Base-by-base conservation (phyloP, 2,329 filamentous ascomycete genomes). In the Thelonectria discophora region DNA sequence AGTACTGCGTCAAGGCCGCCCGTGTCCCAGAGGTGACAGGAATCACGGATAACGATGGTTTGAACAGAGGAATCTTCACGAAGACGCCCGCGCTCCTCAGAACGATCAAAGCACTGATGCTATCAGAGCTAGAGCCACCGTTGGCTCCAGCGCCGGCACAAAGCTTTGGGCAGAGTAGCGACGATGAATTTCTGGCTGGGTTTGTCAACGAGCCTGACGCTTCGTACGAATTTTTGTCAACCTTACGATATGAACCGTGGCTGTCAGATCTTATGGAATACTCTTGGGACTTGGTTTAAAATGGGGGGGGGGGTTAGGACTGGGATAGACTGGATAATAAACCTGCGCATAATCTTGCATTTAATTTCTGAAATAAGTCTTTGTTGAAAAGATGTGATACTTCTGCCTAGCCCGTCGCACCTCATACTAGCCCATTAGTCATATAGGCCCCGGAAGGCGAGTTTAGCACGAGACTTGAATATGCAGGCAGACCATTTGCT, bases 41-140 rank as follows among this genome's bases (percentile, higher is more conserved):
- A 0, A 55, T 68, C n/a, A 49, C 60, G 2, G 65, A 68, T 12
- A 30, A 40, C 2, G 43, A 56, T 0, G 60, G 60, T 3, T 30
- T 47, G n/a, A 48, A 63, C 1, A 59, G 24, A 21, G 65, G 65
- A 2, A 48, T 68, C 1, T 57, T 65, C 17, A 59, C 61, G 15
- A 67, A 63, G 18, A 51, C 53, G 8, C 8, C 52, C 7, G 40
- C 46, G 1, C 30, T 67, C 3, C 21, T 67, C 10, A 62, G 17
- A n/a, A 59, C 63, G 8, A 54, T 68, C n/a, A 67, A 61, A 34
- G 48, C 50, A 0, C 18, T 68, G 5, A 58, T 68, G 21, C 11
- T 61, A 43, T 48, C 52, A 9, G 65, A 67, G 47, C 55, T 64
- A 60, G 9, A 46, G 7, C 30, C 43, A 8, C 17, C 42, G 17